Evolutionary conservation across 495 filamentous ascomycete species (phyloP).

Genomic region (Neurospora discreta): DNA sequence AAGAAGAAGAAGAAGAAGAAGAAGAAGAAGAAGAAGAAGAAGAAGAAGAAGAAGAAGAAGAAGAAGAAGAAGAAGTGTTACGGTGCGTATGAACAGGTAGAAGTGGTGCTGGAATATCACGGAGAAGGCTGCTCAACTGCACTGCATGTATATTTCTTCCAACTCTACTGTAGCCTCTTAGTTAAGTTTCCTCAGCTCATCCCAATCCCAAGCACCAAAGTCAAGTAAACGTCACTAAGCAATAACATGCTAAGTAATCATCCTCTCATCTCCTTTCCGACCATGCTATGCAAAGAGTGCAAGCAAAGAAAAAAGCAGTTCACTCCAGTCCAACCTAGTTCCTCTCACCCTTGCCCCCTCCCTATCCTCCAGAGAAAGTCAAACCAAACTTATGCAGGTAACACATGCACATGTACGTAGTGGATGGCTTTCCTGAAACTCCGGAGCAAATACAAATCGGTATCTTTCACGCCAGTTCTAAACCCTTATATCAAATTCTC

Average conservation of each 20-base stretch:
- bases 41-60: not conserved
- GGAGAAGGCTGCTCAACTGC: not conserved
- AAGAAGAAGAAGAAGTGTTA: not conserved
- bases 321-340: not conserved
- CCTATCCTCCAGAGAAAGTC: not conserved
- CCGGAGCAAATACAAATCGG: not conserved
- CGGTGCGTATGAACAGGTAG: not conserved
- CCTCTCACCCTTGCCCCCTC: not conserved
- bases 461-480: not conserved
- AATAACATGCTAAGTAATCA: not conserved
- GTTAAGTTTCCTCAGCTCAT: not conserved
- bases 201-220: not conserved
- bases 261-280: not conserved
- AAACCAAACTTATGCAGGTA: not conserved
- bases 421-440: not conserved
- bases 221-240: not conserved
- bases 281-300: not conserved
- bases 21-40: not conserved
- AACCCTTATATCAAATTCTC: not conserved
- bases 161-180: not conserved
- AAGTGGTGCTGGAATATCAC: not conserved
- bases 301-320: not conserved
- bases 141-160: not conserved
- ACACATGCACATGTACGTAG: not conserved
- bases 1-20: not conserved